phyloP scores from a whole-genome alignment of 495 filamentous ascomycete genomes.

The Elasticomyces elasticus region DNA sequence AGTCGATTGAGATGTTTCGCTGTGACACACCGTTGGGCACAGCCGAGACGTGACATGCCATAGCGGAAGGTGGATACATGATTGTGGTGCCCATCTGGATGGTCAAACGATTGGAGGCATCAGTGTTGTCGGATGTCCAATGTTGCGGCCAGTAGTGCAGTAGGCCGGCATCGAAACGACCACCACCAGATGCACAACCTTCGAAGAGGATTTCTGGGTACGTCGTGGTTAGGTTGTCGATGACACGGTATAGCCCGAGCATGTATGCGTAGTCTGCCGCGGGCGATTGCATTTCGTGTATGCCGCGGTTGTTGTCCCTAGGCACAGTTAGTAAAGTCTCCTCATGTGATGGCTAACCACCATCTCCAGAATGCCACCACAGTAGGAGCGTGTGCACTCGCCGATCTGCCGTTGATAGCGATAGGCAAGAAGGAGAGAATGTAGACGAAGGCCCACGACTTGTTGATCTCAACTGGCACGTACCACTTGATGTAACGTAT shows the following conservation, averaged over 20 bases:
- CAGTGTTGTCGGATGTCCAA: slow-evolving; percentile 50
- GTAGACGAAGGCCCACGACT: too few relatives aligned
- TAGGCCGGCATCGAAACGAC: slow-evolving; percentile 45
- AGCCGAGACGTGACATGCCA: slow-evolving; percentile 47
- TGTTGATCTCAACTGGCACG: too few relatives aligned
- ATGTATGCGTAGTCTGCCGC: slow-evolving; percentile 43
- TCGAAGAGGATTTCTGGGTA: slow-evolving; percentile 49
- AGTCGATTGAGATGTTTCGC: slow-evolving; percentile 38
- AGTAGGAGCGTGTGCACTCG: too few relatives aligned
- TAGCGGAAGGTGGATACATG: slow-evolving; percentile 44
- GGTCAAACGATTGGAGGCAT: slow-evolving; percentile 41
- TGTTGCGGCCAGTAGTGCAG: slow-evolving; percentile 49
- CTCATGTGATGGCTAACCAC: too few relatives aligned
- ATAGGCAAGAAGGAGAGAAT: too few relatives aligned
- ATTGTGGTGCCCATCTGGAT: slow-evolving; percentile 48
- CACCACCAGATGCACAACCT: slow-evolving; percentile 48
- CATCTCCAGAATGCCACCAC: too few relatives aligned
- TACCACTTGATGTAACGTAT: slow-evolving; percentile 48
- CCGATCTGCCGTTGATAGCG: too few relatives aligned
- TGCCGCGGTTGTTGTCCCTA: slow-evolving; percentile 45
- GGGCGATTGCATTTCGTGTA: slow-evolving; percentile 42
- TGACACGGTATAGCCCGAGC: slow-evolving; percentile 45
- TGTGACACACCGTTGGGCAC: slow-evolving; percentile 44
- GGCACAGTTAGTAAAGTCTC: background rate
- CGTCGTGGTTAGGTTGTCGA: slow-evolving; percentile 41